Evolutionary conservation across 1,284 basidiomycete genomes (phyloP).

Genomic region (Athelia sp.): DNA sequence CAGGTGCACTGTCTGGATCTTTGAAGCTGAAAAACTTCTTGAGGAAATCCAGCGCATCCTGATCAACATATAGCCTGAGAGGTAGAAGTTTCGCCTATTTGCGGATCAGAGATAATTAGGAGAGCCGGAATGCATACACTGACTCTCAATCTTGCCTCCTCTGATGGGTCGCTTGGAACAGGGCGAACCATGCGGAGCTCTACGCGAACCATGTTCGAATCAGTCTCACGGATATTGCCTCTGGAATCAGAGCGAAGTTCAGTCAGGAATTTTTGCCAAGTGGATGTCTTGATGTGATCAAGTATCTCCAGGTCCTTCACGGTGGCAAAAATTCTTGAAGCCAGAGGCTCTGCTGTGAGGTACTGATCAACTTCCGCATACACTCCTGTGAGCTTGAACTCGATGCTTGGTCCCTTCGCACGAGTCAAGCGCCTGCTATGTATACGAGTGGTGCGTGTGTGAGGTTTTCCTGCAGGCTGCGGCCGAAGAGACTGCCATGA

Average conservation of each 20-base stretch:
- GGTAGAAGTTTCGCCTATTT: conserved; percentile 82
- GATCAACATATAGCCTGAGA: conserved; percentile 90
- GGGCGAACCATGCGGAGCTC: conserved; percentile 76
- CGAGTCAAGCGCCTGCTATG: conserved; percentile 67
- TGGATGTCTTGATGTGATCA: conserved; percentile 97
- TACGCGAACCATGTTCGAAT: conserved; percentile 89
- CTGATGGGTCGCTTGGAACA: conserved; percentile 55
- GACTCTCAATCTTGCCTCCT: conserved; percentile 82
- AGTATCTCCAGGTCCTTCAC: conserved; percentile 81
- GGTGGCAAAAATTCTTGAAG: conserved; percentile 63
- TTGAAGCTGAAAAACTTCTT: conserved; percentile 95
- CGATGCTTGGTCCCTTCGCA: conserved; percentile 77
- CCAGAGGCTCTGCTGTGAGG: conserved; percentile 46
- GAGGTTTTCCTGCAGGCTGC: conserved; percentile 32
- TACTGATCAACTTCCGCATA: conserved; percentile 68
- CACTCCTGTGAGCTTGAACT: conserved; percentile 72
- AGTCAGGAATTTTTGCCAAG: conserved; percentile 96
- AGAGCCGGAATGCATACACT: conserved; percentile 20
- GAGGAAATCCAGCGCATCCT: conserved; percentile 96
- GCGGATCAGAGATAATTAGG: neutral
- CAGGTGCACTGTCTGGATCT: conserved; percentile 44
- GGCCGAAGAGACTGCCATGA: conserved; percentile 81
- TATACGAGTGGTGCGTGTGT: conserved; percentile 35
- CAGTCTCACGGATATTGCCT: conserved; percentile 84
- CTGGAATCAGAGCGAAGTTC: conserved; percentile 76